These are phyloP conservation scores for Citrullus colocynthis DNA, from an alignment of 306 rosid genomes.

Conservation along the genomic window DNA sequence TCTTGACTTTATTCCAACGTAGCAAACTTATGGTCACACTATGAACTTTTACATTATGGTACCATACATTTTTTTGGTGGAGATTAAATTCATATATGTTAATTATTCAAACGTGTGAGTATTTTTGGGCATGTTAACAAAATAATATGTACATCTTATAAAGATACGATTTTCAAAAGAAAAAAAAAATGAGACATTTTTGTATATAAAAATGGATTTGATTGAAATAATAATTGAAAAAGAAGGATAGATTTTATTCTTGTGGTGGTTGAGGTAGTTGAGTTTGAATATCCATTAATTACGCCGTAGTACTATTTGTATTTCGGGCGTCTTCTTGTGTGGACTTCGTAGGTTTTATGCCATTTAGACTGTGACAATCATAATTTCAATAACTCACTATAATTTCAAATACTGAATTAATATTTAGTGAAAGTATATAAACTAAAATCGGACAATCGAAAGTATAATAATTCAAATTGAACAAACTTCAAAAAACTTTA, in stretches of 20 bases:
- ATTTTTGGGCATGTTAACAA: not conserved
- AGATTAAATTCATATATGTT: not conserved
- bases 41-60: no score
- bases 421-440: no score
- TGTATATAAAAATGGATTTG: not conserved
- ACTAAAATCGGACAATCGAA: no score
- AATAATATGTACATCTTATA: not conserved
- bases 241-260: not conserved
- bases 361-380: not conserved
- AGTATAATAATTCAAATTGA: no score
- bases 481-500: no score
- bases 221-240: not conserved
- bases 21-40: no score
- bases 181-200: no score
- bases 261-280: slow-evolving; percentile 7
- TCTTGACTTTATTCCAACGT: not conserved
- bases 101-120: not conserved
- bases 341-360: not conserved
- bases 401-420: no score
- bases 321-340: not conserved
- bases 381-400: not conserved
- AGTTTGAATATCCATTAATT: not conserved
- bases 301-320: slow-evolving; percentile 1
- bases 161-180: no score
- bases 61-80: no score